Base-by-base conservation (phyloP, 371 early-diverging fungal species). In the Mortierella sp. region DNA sequence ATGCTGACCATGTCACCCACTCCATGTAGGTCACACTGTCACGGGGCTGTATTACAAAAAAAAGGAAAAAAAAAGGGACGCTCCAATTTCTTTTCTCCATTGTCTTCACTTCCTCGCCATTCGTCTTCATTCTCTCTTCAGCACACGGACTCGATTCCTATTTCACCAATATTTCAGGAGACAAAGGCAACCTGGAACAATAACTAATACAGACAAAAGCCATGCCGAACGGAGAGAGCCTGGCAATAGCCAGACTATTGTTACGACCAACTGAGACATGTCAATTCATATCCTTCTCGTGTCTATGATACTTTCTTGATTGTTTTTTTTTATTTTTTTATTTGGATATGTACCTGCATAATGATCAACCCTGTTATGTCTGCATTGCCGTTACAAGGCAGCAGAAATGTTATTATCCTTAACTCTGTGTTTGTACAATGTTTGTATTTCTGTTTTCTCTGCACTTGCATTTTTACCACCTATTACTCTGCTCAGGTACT, bases 221-320 rank as follows among this genome's bases (percentile, higher is more conserved):
- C 19, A 78, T 78, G 78, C 69, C 70, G 0, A 41, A 13, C 74
- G 78, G 73, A 47, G 73, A 72, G 40, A 88, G 63, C 58, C 74
- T 58, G 69, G 60, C 88, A 67, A 86, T 87, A 86, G 69, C 66
- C 72, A 40, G 36, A n/a, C 69, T 70, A 16, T 57, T 84, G 59
- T 65, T 84, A 24, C 74, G 86, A 48, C 86, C 86, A 19, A 82
- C 83, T 8, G 86, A 86, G 61, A 67, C 52, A 38, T 83, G 81
- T 61, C 67, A 73, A 62, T 74, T 76, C 72, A 84, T 84, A 84
- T 84, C 84, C 58, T 63, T 65, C 72, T 63, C 55, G 71, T 74
- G 59, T 74, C 59, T 41, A n/a, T 41, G 11, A 15, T 43, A 21
- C 32, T n/a, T n/a, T n/a, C n/a, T 45, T 43, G 53, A n/a, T 45